Evolutionary conservation across 2,329 filamentous ascomycete genomes (phyloP).

Genomic region (Xylaria sp.): DNA sequence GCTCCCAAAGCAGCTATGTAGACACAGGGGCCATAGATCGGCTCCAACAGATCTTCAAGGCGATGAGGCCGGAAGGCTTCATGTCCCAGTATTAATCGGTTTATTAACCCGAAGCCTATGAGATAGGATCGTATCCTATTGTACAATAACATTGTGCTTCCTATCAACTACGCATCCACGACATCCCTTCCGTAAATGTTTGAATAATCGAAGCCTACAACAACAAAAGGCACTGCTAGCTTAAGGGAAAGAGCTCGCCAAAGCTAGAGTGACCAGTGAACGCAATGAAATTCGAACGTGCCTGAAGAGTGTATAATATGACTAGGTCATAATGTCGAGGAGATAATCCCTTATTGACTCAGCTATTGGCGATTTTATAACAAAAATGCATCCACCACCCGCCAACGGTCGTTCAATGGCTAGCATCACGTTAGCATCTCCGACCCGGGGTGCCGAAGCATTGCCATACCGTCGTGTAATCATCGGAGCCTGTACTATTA

Average conservation of each 20-base stretch:
- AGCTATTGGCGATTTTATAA: neutral
- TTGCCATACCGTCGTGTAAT: neutral
- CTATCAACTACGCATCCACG: neutral
- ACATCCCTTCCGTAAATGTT: slow-evolving; percentile 1
- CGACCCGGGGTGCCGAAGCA: neutral
- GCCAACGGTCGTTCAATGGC: neutral
- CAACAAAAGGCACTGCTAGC: neutral
- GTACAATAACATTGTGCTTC: slow-evolving; percentile 4
- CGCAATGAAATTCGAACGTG: slow-evolving; percentile 6
- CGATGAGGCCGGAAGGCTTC: neutral
- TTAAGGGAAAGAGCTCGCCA: neutral
- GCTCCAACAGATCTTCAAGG: neutral
- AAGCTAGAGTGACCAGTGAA: slow-evolving; percentile 1
- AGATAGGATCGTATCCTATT: slow-evolving; percentile 8
- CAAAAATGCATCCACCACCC: neutral
- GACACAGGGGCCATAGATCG: neutral
- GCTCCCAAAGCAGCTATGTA: slow-evolving; percentile 14
- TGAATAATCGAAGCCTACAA: neutral
- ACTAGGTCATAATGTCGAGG: slow-evolving; percentile 1
- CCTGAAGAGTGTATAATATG: neutral
- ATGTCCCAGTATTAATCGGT: neutral
- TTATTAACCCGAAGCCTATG: neutral
- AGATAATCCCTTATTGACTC: slow-evolving; percentile 1
- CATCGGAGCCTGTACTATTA: slow-evolving; percentile 7
- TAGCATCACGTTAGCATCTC: slow-evolving; percentile 6